Evolutionary conservation across 345 rosid genomes (phyloP), one percentile per base, ranked within the genome.

Genomic region (Hypericum androsaemum): DNA sequence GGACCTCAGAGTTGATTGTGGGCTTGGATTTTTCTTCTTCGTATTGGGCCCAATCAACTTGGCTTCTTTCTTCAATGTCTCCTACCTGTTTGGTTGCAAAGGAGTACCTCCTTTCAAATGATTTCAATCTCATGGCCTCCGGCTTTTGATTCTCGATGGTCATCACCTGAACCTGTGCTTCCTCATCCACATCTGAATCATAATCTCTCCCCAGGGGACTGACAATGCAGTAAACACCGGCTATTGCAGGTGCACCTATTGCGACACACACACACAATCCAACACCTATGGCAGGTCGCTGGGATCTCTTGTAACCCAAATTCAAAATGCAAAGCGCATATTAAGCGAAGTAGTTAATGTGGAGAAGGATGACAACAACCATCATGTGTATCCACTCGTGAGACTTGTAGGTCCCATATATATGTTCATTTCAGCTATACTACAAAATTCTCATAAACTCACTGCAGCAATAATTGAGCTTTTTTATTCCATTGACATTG

Each of bases 201-300:
- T 85, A 88, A 56, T 92, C 96, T 75, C 56, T 92, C 36, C 98
- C 98, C 12, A 92, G 83, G 32, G 94, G 98, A 46, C 96, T 84
- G 28, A 83, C 43, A 16, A 83, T 75, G 67, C 82, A 61, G 73
- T 92, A 92, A 47, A 88, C 46, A 22, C 94, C 94, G 0, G 98
- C 95, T 32, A 73, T 48, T 1, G 95, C 98, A 52, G 96, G 88
- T 12, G 98, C 98, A 53, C 48, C 96, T 52, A 92, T 92, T 13
- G 98, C 95, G 62, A 78, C 47, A 47, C 88, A 78, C 58, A 85
- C 74, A 58, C 96, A 92, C 38, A 92, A 53, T 36, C 74, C 95
- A 7, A 92, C 98, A 57, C 96, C 96, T 40, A 88, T 45, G 0
- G 95, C 84, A 43, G 96, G 95, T 56, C 96, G 80, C 35, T 77